Conservation (phyloP, 2,329 filamentous ascomycete genomes). For the Fusarium sp. region DNA sequence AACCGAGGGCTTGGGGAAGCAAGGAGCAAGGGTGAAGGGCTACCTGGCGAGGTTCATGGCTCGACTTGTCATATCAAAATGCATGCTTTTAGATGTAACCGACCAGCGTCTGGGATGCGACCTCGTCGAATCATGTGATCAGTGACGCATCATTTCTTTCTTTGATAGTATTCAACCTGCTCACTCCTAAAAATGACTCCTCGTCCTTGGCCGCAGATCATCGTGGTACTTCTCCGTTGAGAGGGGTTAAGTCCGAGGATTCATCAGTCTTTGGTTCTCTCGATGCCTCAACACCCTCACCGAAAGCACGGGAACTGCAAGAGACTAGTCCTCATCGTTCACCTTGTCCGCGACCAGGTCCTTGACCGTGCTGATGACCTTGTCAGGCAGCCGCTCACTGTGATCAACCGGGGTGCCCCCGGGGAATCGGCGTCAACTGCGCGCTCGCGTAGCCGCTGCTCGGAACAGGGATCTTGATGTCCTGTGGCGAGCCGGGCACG, state of each 20-base stretch:
- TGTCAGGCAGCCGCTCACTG: constrained; percentile 59
- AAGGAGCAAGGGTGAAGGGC: not conserved
- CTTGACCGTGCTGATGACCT: constrained; percentile 62
- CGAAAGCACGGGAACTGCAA: not conserved
- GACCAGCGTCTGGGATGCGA: constrained; percentile 13
- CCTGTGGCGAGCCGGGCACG: constrained; percentile 82
- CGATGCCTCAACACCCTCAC: not conserved
- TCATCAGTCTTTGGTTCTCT: not conserved
- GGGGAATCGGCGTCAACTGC: constrained; percentile 62
- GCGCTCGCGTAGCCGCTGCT: constrained; percentile 48
- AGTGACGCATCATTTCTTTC: constrained; percentile 30
- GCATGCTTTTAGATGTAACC: constrained; percentile 18
- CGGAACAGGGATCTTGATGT: constrained; percentile 82
- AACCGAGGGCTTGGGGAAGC: constrained; percentile 9
- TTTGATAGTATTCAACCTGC: constrained; percentile 24
- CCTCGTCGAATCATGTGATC: constrained; percentile 30
- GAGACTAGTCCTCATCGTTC: constrained; percentile 62
- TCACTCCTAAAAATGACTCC: constrained; percentile 11
- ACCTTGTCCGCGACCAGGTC: constrained; percentile 66
- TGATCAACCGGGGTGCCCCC: constrained; percentile 61
- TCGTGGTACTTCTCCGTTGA: not conserved
- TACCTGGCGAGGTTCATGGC: not conserved
- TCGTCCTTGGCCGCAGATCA: constrained; percentile 2
- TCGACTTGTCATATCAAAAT: constrained; percentile 30
- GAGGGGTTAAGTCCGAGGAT: not conserved